Conservation (phyloP, 2,329 filamentous ascomycete species). For the Anthostomella pinea region DNA sequence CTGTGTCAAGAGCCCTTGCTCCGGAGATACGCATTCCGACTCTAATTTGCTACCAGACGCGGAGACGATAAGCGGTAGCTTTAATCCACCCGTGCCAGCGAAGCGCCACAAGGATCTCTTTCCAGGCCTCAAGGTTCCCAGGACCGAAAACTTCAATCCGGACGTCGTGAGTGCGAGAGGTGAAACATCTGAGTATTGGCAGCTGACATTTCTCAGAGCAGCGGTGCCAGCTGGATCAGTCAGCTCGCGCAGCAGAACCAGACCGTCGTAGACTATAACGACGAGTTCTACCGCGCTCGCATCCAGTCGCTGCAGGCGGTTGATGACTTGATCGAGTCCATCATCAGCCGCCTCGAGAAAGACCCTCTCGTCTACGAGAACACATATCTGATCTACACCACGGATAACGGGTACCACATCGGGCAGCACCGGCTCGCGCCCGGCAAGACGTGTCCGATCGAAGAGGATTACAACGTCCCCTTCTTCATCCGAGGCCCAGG, state of each 20-base stretch:
- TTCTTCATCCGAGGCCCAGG: slow-evolving; percentile 56
- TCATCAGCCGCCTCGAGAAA: slow-evolving; percentile 40
- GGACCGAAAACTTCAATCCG: slow-evolving; percentile 64
- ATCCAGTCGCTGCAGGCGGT: slow-evolving; percentile 50
- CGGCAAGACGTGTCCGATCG: slow-evolving; percentile 52
- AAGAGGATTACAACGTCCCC: slow-evolving; percentile 56
- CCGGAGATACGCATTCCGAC: too few species aligned
- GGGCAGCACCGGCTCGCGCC: slow-evolving; percentile 54
- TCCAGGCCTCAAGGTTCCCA: slow-evolving; percentile 53
- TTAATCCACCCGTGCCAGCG: slow-evolving; percentile 52
- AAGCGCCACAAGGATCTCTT: slow-evolving; percentile 61
- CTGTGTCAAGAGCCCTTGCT: too few species aligned
- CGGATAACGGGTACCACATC: slow-evolving; percentile 57
- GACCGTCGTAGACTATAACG: slow-evolving; percentile 47
- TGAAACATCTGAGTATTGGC: too few species aligned
- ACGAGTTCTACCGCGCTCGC: slow-evolving; percentile 49
- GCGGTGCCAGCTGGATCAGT: slow-evolving; percentile 42
- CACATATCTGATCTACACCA: slow-evolving; percentile 54
- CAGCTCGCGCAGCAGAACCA: slow-evolving; percentile 42
- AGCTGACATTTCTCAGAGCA: slow-evolving; percentile 2
- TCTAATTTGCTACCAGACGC: too few species aligned
- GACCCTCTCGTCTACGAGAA: slow-evolving; percentile 42
- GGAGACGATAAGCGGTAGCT: too few species aligned
- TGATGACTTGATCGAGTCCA: slow-evolving; percentile 50
- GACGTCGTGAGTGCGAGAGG: slow-evolving; percentile 33